Evolutionary conservation across 1,284 basidiomycete genomes (phyloP), one percentile per base, ranked within the genome.

Genomic region (Apiotrichum akiyoshidainum): DNA sequence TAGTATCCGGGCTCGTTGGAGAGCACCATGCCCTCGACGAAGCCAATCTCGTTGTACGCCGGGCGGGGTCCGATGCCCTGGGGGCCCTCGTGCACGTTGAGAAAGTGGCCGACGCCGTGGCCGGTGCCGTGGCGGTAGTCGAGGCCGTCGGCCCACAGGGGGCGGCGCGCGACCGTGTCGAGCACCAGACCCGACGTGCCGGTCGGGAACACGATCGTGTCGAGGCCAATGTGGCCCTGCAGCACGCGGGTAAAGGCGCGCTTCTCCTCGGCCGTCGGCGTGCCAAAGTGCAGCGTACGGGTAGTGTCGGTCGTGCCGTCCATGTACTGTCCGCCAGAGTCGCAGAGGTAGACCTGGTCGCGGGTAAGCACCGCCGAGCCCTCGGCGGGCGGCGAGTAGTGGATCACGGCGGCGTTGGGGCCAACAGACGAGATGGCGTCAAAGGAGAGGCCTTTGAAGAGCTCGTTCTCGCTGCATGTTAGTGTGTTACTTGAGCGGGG

Each of bases 1-100:
- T 97, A 96, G 77, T 91, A 99, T 2, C 92, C 95, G 0, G 95
- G 95, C 70, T 99, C 86, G 71, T 96, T 95, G 0, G 90, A 92
- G 39, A 96, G 81, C 0, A 90, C 90, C 88, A 93, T 92, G 10
- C 92, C 92, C 8, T 84, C 80, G 71, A 89, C 88, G 53, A 96
- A 75, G 1, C 88, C 78, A 0, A 86, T 83, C 46, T 80, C 85
- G 62, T 81, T 79, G 65, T 78, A 81, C 14, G 74, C 79, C 40
- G 90, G 87, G 46, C 90, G 83, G 47, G 85, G 84, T 22, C 92
- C 91, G 57, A 97, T 88, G 1, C 90, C 90, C 42, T 92, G 90
- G 0, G 92, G 92, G 4, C 91, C 91, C 82, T 95, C 92, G 71
- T 97, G 93, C 0, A 97, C 92, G 67, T 94, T 94, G 52, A 97